These are phyloP conservation scores for Athelia sp. DNA, from an alignment of 1,284 basidiomycete genomes.

Conservation along the genomic window DNA sequence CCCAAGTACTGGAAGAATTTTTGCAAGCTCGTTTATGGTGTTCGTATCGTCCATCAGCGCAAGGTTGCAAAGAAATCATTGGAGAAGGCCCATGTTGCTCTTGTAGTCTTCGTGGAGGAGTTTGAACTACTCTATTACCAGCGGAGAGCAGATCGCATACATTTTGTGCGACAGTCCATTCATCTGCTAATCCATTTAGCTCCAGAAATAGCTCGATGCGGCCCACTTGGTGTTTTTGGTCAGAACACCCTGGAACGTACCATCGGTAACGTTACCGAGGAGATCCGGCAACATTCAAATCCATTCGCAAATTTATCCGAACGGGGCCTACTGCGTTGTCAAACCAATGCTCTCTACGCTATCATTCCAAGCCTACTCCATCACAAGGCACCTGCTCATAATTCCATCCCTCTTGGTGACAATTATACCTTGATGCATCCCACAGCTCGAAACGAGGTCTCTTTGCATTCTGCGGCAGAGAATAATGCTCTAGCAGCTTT, in stretches of 20 bases:
- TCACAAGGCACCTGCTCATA: too few species aligned
- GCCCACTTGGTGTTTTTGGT: slow-evolving; percentile 10
- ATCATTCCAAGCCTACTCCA: slow-evolving; percentile 14
- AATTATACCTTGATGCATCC: too few species aligned
- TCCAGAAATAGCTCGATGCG: slow-evolving; percentile 18
- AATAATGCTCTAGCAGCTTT: too few species aligned
- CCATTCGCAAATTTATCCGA: slow-evolving; percentile 17
- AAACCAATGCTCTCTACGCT: slow-evolving; percentile 14
- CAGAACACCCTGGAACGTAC: slow-evolving; percentile 22
- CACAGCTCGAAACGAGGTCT: too few species aligned
- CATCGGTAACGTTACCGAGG: slow-evolving; percentile 17
- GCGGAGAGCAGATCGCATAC: slow-evolving; percentile 18
- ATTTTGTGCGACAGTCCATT: slow-evolving; percentile 25
- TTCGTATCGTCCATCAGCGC: slow-evolving; percentile 17
- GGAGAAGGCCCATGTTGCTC: slow-evolving; percentile 6
- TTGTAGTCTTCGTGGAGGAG: slow-evolving; percentile 17
- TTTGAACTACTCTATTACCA: slow-evolving; percentile 24
- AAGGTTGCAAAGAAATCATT: slow-evolving; percentile 12
- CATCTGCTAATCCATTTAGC: slow-evolving; percentile 22
- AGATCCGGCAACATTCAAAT: slow-evolving; percentile 16
- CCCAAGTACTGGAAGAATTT: slow-evolving; percentile 16
- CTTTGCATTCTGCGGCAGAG: too few species aligned
- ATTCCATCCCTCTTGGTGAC: too few species aligned
- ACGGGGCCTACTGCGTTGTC: slow-evolving; percentile 7
- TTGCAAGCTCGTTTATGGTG: slow-evolving; percentile 18